Conservation (phyloP, 2,329 filamentous ascomycete species). For the Microcyclosporella mali region DNA sequence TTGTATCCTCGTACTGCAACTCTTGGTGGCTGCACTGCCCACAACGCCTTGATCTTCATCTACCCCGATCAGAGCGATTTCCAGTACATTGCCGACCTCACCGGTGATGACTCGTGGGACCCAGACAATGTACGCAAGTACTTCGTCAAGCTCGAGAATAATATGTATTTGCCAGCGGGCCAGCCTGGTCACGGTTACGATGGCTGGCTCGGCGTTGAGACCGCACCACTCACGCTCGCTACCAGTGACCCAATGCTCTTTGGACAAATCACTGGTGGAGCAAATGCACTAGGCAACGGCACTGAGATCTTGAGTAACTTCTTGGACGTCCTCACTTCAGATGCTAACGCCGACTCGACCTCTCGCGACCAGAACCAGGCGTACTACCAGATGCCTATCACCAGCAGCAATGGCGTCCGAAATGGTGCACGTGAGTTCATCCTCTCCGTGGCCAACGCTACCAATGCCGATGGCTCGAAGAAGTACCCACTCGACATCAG, state of each 20-base stretch:
- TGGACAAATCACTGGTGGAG: constrained; percentile 46
- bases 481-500: constrained; percentile 17
- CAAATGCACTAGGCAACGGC: constrained; percentile 45
- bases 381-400: constrained; percentile 54
- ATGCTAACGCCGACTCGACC: constrained; percentile 40
- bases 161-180: constrained; percentile 40
- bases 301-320: constrained; percentile 20
- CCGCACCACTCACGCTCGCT: constrained; percentile 48
- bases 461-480: constrained; percentile 5
- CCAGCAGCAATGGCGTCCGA: constrained; percentile 34
- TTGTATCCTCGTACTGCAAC: constrained; percentile 54
- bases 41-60: constrained; percentile 56
- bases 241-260: constrained; percentile 49
- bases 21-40: constrained; percentile 54
- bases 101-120: constrained; percentile 55
- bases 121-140: constrained; percentile 54
- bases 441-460: constrained; percentile 1
- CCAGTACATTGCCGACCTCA: constrained; percentile 51
- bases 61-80: constrained; percentile 56
- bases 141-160: constrained; percentile 46
- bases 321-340: constrained; percentile 28
- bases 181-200: constrained; percentile 49
- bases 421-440: constrained; percentile 7
- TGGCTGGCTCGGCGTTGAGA: constrained; percentile 51
- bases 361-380: constrained; percentile 43